Conservation (phyloP, 495 filamentous ascomycete species). For the Friedmanniomyces endolithicus region DNA sequence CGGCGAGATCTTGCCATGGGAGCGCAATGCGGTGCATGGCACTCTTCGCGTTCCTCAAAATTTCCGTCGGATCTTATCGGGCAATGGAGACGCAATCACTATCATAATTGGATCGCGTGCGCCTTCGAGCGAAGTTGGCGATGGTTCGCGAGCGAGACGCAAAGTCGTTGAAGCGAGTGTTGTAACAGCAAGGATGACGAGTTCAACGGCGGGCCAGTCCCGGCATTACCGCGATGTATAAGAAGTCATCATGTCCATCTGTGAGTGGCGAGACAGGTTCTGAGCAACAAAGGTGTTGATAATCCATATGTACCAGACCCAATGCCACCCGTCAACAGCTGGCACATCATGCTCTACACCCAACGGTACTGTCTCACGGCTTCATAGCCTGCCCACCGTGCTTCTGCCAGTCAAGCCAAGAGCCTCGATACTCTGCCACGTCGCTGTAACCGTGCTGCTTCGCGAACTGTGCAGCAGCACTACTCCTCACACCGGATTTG, state of each 20-base stretch:
- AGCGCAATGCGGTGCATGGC: slow-evolving; percentile 3
- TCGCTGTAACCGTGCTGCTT: slow-evolving; percentile 58
- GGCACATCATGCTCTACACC: neutral
- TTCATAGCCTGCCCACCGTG: slow-evolving; percentile 40
- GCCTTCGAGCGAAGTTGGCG: slow-evolving; percentile 17
- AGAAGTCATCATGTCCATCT: no score
- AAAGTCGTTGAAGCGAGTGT: slow-evolving; percentile 7
- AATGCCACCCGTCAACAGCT: neutral
- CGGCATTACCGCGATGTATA: no score
- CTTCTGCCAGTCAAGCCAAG: slow-evolving; percentile 77
- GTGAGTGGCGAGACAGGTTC: no score
- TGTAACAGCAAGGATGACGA: neutral
- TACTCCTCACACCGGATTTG: slow-evolving; percentile 73
- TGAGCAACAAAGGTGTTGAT: neutral
- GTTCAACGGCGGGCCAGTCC: no score
- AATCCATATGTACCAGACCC: neutral
- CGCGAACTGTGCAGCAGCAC: slow-evolving; percentile 70
- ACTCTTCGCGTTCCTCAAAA: slow-evolving; percentile 1
- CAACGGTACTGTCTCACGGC: neutral
- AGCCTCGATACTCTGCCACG: slow-evolving; percentile 73
- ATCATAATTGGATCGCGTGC: slow-evolving; percentile 1
- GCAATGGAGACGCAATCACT: neutral
- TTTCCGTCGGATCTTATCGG: slow-evolving; percentile 11
- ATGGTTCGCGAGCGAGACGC: slow-evolving; percentile 15
- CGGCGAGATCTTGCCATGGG: slow-evolving; percentile 3